Percentiles rank a stretch among this genome's conserved stretches.
Evolutionary conservation across 2,329 filamentous ascomycete genomes (phyloP).

Genomic region (Aciculosporium take): DNA sequence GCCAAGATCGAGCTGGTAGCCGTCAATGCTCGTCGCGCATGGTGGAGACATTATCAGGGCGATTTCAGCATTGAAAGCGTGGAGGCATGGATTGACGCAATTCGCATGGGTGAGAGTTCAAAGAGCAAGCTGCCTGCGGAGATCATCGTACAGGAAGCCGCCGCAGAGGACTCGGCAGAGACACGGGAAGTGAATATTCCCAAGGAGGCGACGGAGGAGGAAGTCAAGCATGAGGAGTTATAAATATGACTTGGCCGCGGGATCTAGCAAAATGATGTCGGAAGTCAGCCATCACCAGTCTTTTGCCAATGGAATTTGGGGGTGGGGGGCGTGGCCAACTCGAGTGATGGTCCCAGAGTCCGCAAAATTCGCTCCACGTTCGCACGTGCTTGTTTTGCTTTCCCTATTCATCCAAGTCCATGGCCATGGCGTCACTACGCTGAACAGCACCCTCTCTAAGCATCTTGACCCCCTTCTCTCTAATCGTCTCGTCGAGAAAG

Average conservation of each 20-base stretch:
- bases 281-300: background rate
- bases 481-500: conserved; percentile 69
- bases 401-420: conserved; percentile 31
- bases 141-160: conserved; percentile 24
- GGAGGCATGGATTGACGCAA: conserved; percentile 80
- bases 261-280: background rate
- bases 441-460: conserved; percentile 40
- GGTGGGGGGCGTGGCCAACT: background rate
- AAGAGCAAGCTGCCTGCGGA: conserved; percentile 62
- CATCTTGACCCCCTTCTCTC: conserved; percentile 52
- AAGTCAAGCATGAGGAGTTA: conserved; percentile 34
- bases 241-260: conserved; percentile 15
- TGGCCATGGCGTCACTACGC: conserved; percentile 31
- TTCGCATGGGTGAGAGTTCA: conserved; percentile 72
- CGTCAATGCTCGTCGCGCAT: conserved; percentile 69
- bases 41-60: conserved; percentile 65
- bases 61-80: conserved; percentile 47
- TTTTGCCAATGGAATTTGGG: too few relatives aligned
- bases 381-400: background rate
- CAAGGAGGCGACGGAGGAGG: conserved; percentile 14
- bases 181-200: conserved; percentile 11
- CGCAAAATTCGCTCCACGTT: background rate
- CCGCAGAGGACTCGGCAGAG: background rate
- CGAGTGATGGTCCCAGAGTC: background rate
- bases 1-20: conserved; percentile 59